Base-by-base conservation (phyloP, 805 yeast species). In the Zygosaccharomyces bisporus region DNA sequence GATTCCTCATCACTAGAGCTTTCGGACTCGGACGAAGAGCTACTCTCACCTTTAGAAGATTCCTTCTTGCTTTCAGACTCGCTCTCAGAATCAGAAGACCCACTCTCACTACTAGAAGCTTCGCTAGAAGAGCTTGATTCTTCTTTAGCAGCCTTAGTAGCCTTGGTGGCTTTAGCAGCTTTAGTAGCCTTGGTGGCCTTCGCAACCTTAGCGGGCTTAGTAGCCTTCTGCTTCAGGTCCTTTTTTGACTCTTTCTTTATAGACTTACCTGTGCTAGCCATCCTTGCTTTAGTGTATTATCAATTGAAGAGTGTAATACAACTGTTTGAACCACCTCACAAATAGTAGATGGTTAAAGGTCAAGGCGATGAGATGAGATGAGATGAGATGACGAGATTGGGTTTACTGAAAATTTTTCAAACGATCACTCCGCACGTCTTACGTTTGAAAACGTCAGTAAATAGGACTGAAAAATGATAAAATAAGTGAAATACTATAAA, bases 1-100 rank as follows among this genome's bases (percentile, higher is more conserved):
- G 31, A 27, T 8, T 63, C 69, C 12, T 67, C 65, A 18, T 53
- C 68, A 8, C 72, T 64, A 19, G 53, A 45, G 17, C 9, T 29
- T 47, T 9, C 54, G n/a, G 31, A 27, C 24, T 56, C 51, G 21
- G 47, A 51, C 12, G 62, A 58, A 16, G 52, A 45, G 20, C 52
- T 50, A 44, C 45, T 47, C 50, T 38, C 44, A 48, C 39, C 49
- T 44, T 39, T 52, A 32, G 42, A 41, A 42, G 25, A 9, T 27
- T 39, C 35, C 41, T 44, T 42, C 41, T 44, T 43, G 27, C 30
- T 21, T 7, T 20, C 13, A 21, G 21, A 6, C 12, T 33, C 25
- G 6, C 31, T 23, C 13, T 18, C 41, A 24, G 30, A 20, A n/a
- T 10, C 33, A 16, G 21, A 58, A 16, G 52, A 45, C 17, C 52